Conservation (phyloP, 2,329 filamentous ascomycete species). For the Talaromyces funiculosus region DNA sequence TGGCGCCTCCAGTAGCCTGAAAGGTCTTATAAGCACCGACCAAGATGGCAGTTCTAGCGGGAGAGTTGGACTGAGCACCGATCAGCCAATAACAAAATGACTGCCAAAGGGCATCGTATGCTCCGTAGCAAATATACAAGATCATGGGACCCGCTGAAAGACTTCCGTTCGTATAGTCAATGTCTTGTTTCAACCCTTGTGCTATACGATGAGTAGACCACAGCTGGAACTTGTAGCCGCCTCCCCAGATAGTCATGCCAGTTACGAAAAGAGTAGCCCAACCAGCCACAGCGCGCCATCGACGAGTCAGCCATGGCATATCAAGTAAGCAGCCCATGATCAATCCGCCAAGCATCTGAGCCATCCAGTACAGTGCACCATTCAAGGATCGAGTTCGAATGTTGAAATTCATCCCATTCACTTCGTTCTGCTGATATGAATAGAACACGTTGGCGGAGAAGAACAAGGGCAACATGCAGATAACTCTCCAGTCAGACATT, state of each 20-base stretch:
- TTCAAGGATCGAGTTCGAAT: constrained; percentile 50
- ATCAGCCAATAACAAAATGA: constrained; percentile 59
- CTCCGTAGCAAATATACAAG: constrained; percentile 65
- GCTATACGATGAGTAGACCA: constrained; percentile 45
- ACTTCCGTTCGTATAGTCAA: constrained; percentile 45
- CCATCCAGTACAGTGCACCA: constrained; percentile 48
- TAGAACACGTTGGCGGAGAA: constrained; percentile 52
- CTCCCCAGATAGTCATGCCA: constrained; percentile 53
- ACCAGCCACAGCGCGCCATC: constrained; percentile 43
- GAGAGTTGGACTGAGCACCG: constrained; percentile 41
- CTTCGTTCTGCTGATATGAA: constrained; percentile 49
- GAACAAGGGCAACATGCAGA: constrained; percentile 50
- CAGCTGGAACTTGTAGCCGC: constrained; percentile 61
- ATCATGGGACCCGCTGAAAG: constrained; percentile 60
- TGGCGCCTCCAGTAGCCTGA: constrained; percentile 41
- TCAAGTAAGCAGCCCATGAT: constrained; percentile 38
- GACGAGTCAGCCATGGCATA: constrained; percentile 38
- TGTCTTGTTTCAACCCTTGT: constrained; percentile 37
- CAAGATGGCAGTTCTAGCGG: constrained; percentile 38
- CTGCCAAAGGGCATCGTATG: constrained; percentile 64
- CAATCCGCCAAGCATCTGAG: constrained; percentile 48
- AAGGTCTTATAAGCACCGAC: constrained; percentile 47
- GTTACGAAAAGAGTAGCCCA: constrained; percentile 45
- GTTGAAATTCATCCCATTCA: constrained; percentile 49
- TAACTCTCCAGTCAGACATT: constrained; percentile 41